Conservation (phyloP, 2,329 filamentous ascomycete species). For the Botrytis hyacinthi region DNA sequence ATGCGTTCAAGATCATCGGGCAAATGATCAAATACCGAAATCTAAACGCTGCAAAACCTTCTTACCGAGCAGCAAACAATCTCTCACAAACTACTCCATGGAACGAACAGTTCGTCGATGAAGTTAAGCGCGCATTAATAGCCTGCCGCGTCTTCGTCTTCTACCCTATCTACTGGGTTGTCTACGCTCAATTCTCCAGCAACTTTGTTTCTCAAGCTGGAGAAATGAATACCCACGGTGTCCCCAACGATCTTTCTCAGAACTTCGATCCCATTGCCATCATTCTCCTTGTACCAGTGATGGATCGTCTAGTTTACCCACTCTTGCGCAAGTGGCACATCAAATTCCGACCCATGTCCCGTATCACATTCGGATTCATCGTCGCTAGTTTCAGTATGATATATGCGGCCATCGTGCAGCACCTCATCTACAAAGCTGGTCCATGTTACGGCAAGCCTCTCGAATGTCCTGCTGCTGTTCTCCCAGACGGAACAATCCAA, state of each 20-base stretch:
- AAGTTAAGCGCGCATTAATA: constrained; percentile 51
- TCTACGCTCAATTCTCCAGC: constrained; percentile 48
- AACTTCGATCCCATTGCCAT: constrained; percentile 60
- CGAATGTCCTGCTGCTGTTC: constrained; percentile 30
- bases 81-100: constrained; percentile 20
- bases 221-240: constrained; percentile 51
- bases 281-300: constrained; percentile 54
- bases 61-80: constrained; percentile 50
- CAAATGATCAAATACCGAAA: constrained; percentile 51
- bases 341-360: constrained; percentile 56
- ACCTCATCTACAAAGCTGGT: constrained; percentile 57
- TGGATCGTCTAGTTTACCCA: constrained; percentile 57
- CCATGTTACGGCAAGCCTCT: constrained; percentile 51
- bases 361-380: constrained; percentile 62
- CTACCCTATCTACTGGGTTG: constrained; percentile 58
- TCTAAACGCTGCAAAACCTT: constrained; percentile 60
- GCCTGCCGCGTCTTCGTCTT: constrained; percentile 61
- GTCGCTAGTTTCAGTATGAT: constrained; percentile 16
- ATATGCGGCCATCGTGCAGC: constrained; percentile 29
- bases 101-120: constrained; percentile 46
- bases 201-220: constrained; percentile 57
- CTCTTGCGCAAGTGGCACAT: constrained; percentile 52
- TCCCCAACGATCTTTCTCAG: constrained; percentile 59
- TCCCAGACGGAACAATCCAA: constrained; percentile 3
- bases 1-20: constrained; percentile 61